These are phyloP conservation scores for Stephanodiscus triporus DNA, from an alignment of 108 stramenopile genomes.

Conservation along the genomic window DNA sequence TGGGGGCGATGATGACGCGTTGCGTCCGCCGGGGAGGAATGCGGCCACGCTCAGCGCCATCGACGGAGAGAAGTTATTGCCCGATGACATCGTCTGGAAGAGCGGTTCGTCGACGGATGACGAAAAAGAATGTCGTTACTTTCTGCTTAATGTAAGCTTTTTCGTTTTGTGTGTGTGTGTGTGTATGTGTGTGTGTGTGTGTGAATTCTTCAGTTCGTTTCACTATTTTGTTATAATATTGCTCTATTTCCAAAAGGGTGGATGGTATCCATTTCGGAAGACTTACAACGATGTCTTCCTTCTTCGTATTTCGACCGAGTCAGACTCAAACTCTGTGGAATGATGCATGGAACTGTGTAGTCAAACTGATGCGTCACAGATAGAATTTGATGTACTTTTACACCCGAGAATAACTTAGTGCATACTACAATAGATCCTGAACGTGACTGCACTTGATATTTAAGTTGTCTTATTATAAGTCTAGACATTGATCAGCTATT, in stretches of 20 bases:
- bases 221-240: background rate
- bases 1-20: no score
- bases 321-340: background rate
- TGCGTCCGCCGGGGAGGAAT: slow-evolving; percentile 70
- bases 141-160: slow-evolving; percentile 44
- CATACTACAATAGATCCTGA: no score
- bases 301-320: slow-evolving; percentile 19
- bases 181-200: no score
- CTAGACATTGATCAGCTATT: background rate
- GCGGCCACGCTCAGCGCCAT: slow-evolving; percentile 65
- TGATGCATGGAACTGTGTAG: background rate
- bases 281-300: slow-evolving; percentile 66
- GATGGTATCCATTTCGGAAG: slow-evolving; percentile 71
- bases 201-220: background rate
- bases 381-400: no score
- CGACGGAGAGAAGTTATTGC: slow-evolving; percentile 23
- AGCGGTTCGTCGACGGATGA: background rate
- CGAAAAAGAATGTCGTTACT: slow-evolving; percentile 24
- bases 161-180: no score
- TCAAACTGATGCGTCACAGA: background rate
- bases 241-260: slow-evolving; percentile 40
- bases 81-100: background rate
- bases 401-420: no score
- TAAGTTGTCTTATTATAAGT: no score
- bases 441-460: no score